Evolutionary conservation across 1,284 basidiomycete species (phyloP).

Genomic region (Golubevia sp.): DNA sequence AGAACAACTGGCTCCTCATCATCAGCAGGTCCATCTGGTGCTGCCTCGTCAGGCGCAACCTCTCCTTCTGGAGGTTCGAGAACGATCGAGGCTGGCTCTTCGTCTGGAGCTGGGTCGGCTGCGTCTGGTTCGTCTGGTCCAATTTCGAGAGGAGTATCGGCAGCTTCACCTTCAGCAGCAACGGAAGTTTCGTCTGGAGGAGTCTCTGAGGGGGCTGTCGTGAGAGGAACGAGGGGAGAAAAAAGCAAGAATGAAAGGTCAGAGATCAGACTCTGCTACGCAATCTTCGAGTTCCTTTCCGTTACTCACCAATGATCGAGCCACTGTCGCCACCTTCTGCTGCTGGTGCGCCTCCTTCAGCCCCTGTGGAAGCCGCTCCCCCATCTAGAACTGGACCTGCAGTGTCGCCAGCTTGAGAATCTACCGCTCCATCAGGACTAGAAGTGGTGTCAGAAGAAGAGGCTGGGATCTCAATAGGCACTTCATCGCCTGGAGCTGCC

Average conservation of each 20-base stretch:
- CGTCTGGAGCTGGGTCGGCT: background rate
- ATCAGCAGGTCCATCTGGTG: background rate
- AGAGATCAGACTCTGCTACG: background rate
- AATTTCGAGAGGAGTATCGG: background rate
- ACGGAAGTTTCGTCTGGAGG: background rate
- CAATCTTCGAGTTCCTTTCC: background rate
- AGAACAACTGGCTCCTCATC: background rate
- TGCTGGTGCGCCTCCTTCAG: background rate
- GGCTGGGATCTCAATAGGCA: background rate
- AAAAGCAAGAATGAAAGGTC: background rate
- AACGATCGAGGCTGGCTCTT: background rate
- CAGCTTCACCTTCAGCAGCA: background rate
- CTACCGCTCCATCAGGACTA: background rate
- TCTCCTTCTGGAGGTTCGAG: background rate
- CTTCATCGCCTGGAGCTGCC: background rate
- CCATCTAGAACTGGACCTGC: background rate
- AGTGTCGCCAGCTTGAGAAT: background rate
- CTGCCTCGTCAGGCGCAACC: background rate
- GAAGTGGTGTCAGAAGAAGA: background rate
- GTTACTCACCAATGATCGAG: background rate
- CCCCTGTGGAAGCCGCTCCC: background rate
- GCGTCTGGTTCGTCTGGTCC: background rate
- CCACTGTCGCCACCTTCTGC: background rate
- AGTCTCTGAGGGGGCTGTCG: background rate
- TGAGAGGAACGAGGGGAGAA: background rate